A percentile compares a stretch with the other conserved stretches of the same genome.
phyloP scores from a whole-genome alignment of 2,329 filamentous ascomycete species.

The Colletotrichum caudatum region DNA sequence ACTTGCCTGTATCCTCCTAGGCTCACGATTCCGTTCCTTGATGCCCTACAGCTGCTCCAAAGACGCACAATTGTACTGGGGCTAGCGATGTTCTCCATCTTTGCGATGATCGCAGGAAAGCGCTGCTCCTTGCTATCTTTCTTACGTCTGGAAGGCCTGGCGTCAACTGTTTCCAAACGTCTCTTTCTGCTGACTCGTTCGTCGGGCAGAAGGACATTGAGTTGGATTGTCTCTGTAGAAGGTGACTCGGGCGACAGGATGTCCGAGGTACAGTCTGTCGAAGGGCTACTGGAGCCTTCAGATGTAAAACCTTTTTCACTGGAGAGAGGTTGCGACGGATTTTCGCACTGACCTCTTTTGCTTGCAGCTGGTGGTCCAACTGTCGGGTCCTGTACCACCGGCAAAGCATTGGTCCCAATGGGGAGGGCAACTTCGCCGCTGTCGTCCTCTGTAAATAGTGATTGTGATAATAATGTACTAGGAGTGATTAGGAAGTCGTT shows the following conservation, averaged over 20 bases:
- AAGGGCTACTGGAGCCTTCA: neutral
- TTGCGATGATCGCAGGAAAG: neutral
- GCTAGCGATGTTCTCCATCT: constrained; percentile 7
- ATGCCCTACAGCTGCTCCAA: constrained; percentile 1
- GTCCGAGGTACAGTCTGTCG: neutral
- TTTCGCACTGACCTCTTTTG: neutral
- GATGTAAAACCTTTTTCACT: neutral
- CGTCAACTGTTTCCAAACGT: neutral
- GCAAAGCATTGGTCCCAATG: neutral
- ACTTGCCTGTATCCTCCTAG: neutral
- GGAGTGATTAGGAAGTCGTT: neutral
- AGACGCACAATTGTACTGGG: neutral
- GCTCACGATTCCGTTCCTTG: neutral
- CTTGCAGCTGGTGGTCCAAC: neutral
- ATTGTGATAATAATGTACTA: neutral
- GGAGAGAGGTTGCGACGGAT: neutral
- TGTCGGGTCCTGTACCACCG: neutral
- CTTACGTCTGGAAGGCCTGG: neutral
- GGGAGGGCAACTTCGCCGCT: neutral
- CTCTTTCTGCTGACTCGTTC: neutral
- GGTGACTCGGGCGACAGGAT: neutral
- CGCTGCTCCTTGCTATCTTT: neutral
- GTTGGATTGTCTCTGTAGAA: neutral
- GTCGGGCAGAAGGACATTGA: neutral
- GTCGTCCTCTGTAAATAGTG: neutral